Evolutionary conservation across 2,329 filamentous ascomycete genomes (phyloP), one percentile per base, ranked within the genome.

Genomic region (Coleophoma eucalyptorum): DNA sequence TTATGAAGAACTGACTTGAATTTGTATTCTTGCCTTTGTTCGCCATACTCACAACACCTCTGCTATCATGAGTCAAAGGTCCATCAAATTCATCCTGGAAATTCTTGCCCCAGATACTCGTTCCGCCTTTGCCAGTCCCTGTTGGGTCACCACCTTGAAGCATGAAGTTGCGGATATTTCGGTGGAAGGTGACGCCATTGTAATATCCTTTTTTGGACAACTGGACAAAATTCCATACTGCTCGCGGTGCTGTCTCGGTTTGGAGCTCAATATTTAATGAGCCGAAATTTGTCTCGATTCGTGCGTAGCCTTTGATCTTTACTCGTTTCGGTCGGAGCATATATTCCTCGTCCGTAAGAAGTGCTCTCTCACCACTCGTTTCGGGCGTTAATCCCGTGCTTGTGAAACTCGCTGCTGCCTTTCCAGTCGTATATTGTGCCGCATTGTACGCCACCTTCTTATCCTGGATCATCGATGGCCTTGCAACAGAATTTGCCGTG

Each of bases 11-110:
- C 69, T 99, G 94, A 59, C 84, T 90, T 8, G 89, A 94, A 70
- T 99, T 99, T 19, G 93, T 97, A 65, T 97, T 93, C 65, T 97
- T 97, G 52, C 94, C 94, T 67, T 99, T 99, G 70, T 99, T 99
- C 38, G 94, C 94, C 94, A 99, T 99, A 59, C 87, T 91, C 21
- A 95, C 65, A 1, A 92, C 81, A 12, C 94, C 94, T 26, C 92
- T 78, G 0, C 78, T 73, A 63, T 90, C 87, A 62, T 99, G 94
- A n/a, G 86, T 87, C 38, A 91, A 70, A 0, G 93, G 90, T 0
- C 92, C 91, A 15, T 97, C 91, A 55, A 97, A 87, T 66, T 99
- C 94, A 67, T 99, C 94, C 48, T 87, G 79, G 63, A 99, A 99
- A 54, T 91, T 89, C 70, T 95, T 96, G 52, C 89, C 89, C 94